Conservation (phyloP, 2,329 filamentous ascomycete species). For the Sclerotinia minor region DNA sequence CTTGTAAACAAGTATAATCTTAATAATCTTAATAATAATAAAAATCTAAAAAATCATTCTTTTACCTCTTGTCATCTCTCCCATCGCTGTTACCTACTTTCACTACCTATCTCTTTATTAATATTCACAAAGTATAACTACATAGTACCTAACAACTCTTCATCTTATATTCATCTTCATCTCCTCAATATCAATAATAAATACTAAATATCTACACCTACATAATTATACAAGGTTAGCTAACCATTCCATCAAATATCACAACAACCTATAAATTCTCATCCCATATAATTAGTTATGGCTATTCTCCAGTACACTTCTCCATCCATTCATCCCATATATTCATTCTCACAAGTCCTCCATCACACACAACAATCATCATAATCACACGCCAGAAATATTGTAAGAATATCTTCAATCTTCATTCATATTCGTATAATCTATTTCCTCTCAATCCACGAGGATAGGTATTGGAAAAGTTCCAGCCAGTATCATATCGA, state of each 20-base stretch:
- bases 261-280: neutral
- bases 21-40: too few relatives aligned
- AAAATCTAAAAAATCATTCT: too few relatives aligned
- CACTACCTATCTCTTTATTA: too few relatives aligned
- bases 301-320: neutral
- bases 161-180: too few relatives aligned
- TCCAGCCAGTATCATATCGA: conserved; percentile 1
- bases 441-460: conserved; percentile 8
- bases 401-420: neutral
- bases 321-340: neutral
- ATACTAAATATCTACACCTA: too few relatives aligned
- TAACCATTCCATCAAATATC: neutral
- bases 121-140: too few relatives aligned
- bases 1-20: too few relatives aligned
- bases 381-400: neutral
- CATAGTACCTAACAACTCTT: too few relatives aligned
- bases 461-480: neutral
- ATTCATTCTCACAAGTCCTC: too few relatives aligned
- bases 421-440: neutral
- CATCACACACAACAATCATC: neutral
- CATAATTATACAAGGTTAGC: neutral
- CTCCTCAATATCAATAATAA: too few relatives aligned
- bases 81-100: too few relatives aligned
- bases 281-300: neutral
- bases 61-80: too few relatives aligned